Evolutionary conservation across 768 basidiomycete genomes (phyloP), one percentile per base, ranked within the genome.

Genomic region (Mrakia frigida): DNA sequence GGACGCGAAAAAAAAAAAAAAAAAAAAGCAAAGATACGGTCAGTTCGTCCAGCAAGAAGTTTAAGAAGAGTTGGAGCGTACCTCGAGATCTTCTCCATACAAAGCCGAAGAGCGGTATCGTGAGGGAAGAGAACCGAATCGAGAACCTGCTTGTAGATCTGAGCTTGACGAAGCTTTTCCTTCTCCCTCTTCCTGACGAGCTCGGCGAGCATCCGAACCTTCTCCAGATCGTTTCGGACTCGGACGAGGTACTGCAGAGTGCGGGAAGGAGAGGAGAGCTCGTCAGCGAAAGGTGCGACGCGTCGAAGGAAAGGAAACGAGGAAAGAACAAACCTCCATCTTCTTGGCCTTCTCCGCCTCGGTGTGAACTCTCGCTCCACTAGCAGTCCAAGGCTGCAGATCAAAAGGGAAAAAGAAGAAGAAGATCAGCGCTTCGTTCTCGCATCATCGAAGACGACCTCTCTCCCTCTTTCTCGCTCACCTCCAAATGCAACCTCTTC

Each of bases 401-500:
- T 31, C 14, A 7, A 52, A 56, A 43, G 13, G 21, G 59, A 52
- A n/a, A 31, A 43, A 33, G n/a, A 50, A n/a, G 2, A 11, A 53
- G 16, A 9, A 33, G 11, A 28, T 52, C 35, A 52, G 52, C 16
- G 11, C 7, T 9, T 31, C 3, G 21, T 25, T n/a, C n/a, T n/a
- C n/a, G n/a, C n/a, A n/a, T n/a, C n/a, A n/a, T n/a, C n/a, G n/a
- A n/a, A n/a, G n/a, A n/a, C n/a, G n/a, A n/a, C 50, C 16, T 21
- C 4, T 3, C 31, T 25, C 37, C 7, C 59, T 21, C 25, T 23
- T 14, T 14, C 16, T 28, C 14, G 69, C 84, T 74, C 72, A 86
- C 86, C 83, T 99, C 96, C 37, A 98, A 85, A 84, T 99, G 94
- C 75, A 99, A 82, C 73, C 97, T 82, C 84, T 98, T 98, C 79